Evolutionary conservation across 2,329 filamentous ascomycete species (phyloP).

Genomic region (Aurifilum marmelostoma): DNA sequence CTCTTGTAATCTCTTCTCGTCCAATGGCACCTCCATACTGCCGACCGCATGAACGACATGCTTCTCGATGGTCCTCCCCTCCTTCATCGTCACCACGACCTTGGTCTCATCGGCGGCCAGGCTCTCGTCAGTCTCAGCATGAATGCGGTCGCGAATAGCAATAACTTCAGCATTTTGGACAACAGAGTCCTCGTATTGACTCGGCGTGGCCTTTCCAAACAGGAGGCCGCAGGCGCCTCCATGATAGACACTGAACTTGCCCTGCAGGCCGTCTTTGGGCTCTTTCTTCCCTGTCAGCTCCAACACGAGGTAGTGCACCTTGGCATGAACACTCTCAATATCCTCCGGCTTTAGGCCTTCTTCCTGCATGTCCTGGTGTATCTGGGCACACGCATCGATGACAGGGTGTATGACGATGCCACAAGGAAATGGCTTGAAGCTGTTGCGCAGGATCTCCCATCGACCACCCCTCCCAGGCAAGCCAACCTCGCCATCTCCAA

Average conservation of each 20-base stretch:
- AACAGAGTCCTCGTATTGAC: slow-evolving; percentile 52
- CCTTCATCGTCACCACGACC: slow-evolving; percentile 22
- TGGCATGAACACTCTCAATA: slow-evolving; percentile 45
- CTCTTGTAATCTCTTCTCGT: slow-evolving; percentile 19
- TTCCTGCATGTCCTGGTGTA: slow-evolving; percentile 41
- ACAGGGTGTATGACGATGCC: slow-evolving; percentile 60
- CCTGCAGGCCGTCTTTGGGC: slow-evolving; percentile 53
- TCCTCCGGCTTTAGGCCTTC: slow-evolving; percentile 37
- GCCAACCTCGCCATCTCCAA: slow-evolving; percentile 33
- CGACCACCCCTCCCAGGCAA: slow-evolving; percentile 23
- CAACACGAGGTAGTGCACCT: slow-evolving; percentile 55
- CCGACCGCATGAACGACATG: slow-evolving; percentile 25
- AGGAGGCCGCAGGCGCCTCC: slow-evolving; percentile 54
- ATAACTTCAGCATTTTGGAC: slow-evolving; percentile 48
- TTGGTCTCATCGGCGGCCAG: slow-evolving; percentile 45
- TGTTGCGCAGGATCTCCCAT: slow-evolving; percentile 59
- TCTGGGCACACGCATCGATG: slow-evolving; percentile 55
- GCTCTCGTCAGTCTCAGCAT: slow-evolving; percentile 45
- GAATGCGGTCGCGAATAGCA: slow-evolving; percentile 48
- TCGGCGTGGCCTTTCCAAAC: slow-evolving; percentile 54
- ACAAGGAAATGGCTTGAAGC: slow-evolving; percentile 61
- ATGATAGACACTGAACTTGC: slow-evolving; percentile 60
- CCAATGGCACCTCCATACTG: slow-evolving; percentile 26
- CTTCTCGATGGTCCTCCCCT: slow-evolving; percentile 14
- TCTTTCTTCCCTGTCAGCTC: slow-evolving; percentile 55